Percentiles rank a stretch among this genome's conserved stretches.
Conservation (phyloP, 1,284 basidiomycete genomes). For the Ceratobasidium papillatum region DNA sequence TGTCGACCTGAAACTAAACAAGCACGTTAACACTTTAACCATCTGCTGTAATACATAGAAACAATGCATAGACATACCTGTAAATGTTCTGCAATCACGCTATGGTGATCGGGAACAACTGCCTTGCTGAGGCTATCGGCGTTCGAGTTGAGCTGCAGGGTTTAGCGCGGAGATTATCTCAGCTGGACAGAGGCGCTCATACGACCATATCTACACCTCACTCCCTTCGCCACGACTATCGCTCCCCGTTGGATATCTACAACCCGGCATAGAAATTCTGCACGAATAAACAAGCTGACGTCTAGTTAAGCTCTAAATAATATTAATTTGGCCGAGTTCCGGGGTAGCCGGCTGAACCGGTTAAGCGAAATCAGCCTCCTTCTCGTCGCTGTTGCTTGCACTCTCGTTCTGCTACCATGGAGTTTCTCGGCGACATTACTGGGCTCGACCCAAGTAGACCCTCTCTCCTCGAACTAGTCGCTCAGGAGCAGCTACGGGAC, state of each 20-base stretch:
- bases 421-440: constrained; percentile 75
- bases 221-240: neutral
- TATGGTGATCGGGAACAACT: constrained; percentile 1
- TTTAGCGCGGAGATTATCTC: constrained; percentile 11
- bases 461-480: constrained; percentile 93
- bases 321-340: too few relatives aligned
- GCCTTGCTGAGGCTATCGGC: neutral
- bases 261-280: neutral
- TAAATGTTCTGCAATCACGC: neutral
- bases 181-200: constrained; percentile 11
- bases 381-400: neutral
- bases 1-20: constrained; percentile 7
- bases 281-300: neutral
- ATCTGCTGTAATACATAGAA: neutral
- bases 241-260: neutral
- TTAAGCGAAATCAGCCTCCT: neutral
- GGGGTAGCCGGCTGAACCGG: constrained; percentile 8
- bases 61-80: neutral
- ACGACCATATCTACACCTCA: neutral
- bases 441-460: constrained; percentile 80
- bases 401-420: constrained; percentile 60
- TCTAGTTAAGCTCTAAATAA: neutral
- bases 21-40: neutral
- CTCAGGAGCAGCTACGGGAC: constrained; percentile 93
- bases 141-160: neutral